Evolutionary conservation across 306 rosid genomes (phyloP).

Genomic region (Elaeagnus macrophylla): DNA sequence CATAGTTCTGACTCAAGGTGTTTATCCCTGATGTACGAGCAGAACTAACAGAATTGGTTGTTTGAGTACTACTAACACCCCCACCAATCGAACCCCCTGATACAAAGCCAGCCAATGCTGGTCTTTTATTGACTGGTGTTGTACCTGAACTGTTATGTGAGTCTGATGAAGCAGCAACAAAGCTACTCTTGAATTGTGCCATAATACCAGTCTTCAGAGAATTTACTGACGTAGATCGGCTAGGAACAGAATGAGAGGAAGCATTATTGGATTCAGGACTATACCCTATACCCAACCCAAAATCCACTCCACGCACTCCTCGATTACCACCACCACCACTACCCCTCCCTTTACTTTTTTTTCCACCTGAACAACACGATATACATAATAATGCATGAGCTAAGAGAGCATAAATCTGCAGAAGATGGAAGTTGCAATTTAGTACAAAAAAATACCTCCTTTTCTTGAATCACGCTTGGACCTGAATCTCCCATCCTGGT

Average conservation of each 20-base stretch:
- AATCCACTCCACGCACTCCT: slow-evolving; percentile 98
- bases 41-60: slow-evolving; percentile 28
- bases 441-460: slow-evolving; percentile 51
- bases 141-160: slow-evolving; percentile 39
- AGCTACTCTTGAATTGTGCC: slow-evolving; percentile 71
- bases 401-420: background rate
- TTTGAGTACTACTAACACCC: slow-evolving; percentile 28
- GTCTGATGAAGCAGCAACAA: slow-evolving; percentile 73
- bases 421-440: background rate
- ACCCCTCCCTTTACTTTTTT: slow-evolving; percentile 69
- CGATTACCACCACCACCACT: slow-evolving; percentile 46
- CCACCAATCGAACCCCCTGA: slow-evolving; percentile 93
- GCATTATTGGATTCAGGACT: slow-evolving; percentile 46
- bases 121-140: slow-evolving; percentile 41
- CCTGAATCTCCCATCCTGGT: slow-evolving; percentile 97
- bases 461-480: slow-evolving; percentile 93
- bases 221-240: slow-evolving; percentile 68
- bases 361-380: slow-evolving; percentile 56
- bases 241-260: slow-evolving; percentile 38
- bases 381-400: slow-evolving; percentile 1
- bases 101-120: slow-evolving; percentile 75
- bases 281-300: slow-evolving; percentile 90
- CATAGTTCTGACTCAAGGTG: slow-evolving; percentile 32
- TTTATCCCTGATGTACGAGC: slow-evolving; percentile 33
- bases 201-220: slow-evolving; percentile 84